Percentiles rank a stretch among this genome's conserved stretches.
Evolutionary conservation across 106 monocot genomes (phyloP).

Genomic region (Dioscorea dumetorum): DNA sequence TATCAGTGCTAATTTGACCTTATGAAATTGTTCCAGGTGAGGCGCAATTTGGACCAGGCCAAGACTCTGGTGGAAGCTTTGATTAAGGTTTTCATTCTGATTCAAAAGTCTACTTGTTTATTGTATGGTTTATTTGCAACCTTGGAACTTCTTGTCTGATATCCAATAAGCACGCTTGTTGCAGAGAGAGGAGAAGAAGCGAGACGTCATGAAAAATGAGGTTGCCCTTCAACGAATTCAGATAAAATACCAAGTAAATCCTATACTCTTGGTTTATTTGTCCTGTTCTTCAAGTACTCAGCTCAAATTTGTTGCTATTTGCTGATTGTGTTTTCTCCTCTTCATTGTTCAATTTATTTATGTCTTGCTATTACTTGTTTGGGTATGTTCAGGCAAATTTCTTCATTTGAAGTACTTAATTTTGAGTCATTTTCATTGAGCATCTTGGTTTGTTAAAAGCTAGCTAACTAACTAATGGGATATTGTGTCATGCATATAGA

Average conservation of each 20-base stretch:
- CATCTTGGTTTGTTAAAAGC: no score
- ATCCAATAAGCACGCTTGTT: neutral
- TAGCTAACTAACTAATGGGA: no score
- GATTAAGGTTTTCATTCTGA: constrained; percentile 53
- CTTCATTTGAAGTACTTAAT: no score
- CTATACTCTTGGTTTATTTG: no score
- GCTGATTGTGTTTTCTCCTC: no score
- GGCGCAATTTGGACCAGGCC: constrained; percentile 88
- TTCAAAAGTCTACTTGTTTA: neutral
- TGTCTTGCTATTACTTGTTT: no score
- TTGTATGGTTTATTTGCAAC: neutral
- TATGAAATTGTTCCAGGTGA: constrained; percentile 48
- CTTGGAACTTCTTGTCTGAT: neutral
- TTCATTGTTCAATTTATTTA: no score
- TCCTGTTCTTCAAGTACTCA: no score
- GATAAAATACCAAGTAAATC: constrained; percentile 76
- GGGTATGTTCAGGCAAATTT: no score
- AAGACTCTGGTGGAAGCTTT: constrained; percentile 66
- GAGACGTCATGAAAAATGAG: constrained; percentile 66
- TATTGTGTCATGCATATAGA: no score
- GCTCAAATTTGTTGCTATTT: no score
- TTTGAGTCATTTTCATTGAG: no score
- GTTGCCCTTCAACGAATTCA: constrained; percentile 76
- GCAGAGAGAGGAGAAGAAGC: constrained; percentile 95
- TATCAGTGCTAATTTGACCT: neutral